These are phyloP conservation scores for Hura crepitans DNA, from an alignment of 441 rosid species.

Conservation along the genomic window DNA sequence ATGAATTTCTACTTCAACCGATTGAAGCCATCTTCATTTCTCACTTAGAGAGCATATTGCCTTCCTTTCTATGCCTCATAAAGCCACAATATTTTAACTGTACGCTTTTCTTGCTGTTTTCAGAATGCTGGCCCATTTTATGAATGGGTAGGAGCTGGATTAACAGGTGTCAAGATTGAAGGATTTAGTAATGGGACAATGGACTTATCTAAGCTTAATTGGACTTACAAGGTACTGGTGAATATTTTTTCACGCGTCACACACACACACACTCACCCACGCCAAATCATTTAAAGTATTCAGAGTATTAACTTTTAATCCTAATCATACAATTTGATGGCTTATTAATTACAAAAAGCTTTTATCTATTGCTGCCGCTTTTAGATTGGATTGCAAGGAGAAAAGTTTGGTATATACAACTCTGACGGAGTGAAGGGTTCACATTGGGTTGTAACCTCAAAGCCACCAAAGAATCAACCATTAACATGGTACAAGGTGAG, in stretches of 20 bases:
- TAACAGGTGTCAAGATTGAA: slow-evolving; percentile 64
- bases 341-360: too few species aligned
- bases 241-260: neutral
- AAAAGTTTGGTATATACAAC: slow-evolving; percentile 57
- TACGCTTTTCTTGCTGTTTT: slow-evolving; percentile 21
- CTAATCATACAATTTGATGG: too few species aligned
- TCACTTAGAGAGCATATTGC: neutral
- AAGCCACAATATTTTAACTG: slow-evolving; percentile 9
- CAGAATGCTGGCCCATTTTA: slow-evolving; percentile 90
- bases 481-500: slow-evolving; percentile 94
- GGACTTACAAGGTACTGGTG: slow-evolving; percentile 77
- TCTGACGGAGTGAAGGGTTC: slow-evolving; percentile 39
- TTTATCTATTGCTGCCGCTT: slow-evolving; percentile 16
- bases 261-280: too few species aligned
- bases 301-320: too few species aligned
- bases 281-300: too few species aligned
- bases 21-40: neutral
- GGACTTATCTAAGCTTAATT: slow-evolving; percentile 55
- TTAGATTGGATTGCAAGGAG: slow-evolving; percentile 87
- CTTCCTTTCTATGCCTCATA: neutral
- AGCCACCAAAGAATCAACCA: slow-evolving; percentile 71
- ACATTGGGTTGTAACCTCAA: slow-evolving; percentile 60
- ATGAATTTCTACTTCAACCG: neutral
- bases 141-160: slow-evolving; percentile 79
- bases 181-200: slow-evolving; percentile 68